Conservation (phyloP, 1,284 basidiomycete species). For the Xerocomus minutiporus region DNA sequence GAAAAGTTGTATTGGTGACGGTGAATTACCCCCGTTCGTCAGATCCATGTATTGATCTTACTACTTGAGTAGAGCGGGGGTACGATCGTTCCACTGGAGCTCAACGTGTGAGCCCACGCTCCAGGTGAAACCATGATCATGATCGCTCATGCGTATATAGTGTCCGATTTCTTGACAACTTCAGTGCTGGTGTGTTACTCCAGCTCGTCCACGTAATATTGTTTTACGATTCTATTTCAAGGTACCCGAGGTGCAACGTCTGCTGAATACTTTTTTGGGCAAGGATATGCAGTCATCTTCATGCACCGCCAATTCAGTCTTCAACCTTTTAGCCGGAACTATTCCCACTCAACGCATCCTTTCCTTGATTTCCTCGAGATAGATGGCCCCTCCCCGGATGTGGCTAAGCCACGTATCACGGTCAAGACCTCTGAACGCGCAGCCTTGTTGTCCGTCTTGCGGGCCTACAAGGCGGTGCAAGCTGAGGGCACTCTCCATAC, state of each 20-base stretch:
- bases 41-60: slow-evolving; percentile 7
- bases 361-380: slow-evolving; percentile 95
- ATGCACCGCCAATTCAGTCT: slow-evolving; percentile 97
- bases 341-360: slow-evolving; percentile 96
- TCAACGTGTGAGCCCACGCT: slow-evolving; percentile 79
- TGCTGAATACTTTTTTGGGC: slow-evolving; percentile 93
- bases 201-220: neutral
- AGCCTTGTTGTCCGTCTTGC: slow-evolving; percentile 71
- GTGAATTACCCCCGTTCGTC: slow-evolving; percentile 47
- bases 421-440: slow-evolving; percentile 63
- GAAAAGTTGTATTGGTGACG: slow-evolving; percentile 89
- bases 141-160: slow-evolving; percentile 41
- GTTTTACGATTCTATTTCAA: slow-evolving; percentile 25
- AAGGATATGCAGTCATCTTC: slow-evolving; percentile 96
- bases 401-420: slow-evolving; percentile 46
- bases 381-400: slow-evolving; percentile 35
- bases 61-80: slow-evolving; percentile 73
- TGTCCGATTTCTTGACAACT: slow-evolving; percentile 97
- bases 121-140: slow-evolving; percentile 17
- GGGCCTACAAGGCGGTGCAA: slow-evolving; percentile 80
- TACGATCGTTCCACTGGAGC: slow-evolving; percentile 91
- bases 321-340: slow-evolving; percentile 94
- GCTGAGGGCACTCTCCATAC: slow-evolving; percentile 72
- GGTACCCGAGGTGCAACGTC: slow-evolving; percentile 96
- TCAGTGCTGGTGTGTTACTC: slow-evolving; percentile 77